Base-by-base conservation (phyloP, 306 rosid genomes). In the Pueraria montana region DNA sequence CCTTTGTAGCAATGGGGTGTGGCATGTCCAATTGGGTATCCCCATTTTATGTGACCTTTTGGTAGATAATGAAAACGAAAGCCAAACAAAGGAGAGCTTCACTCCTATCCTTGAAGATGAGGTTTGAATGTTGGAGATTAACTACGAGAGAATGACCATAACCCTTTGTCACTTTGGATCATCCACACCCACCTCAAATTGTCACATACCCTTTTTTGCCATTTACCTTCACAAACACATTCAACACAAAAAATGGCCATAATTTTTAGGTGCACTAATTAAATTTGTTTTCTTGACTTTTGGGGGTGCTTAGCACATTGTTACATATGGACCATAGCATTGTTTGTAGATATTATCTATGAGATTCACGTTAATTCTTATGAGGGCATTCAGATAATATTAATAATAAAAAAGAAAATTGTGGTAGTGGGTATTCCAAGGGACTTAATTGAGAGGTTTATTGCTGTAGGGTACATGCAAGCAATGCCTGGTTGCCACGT, bases 31-130 rank as follows among this genome's bases (percentile, higher is more conserved):
- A 82, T 64, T 64, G 80, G 74, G n/a, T 73, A 63, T 56, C n/a
- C 81, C 83, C 81, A 65, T 82, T 77, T 77, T 52, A 77, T 72
- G 88, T 72, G 67, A 82, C 64, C 1, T 52, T 34, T 1, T 34
- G 64, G 73, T 46, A 74, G 94, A 92, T 90, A 89, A 91, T 42
- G 99, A 95, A 88, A 92, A 77, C 34, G 98, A 96, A 84, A 88
- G 91, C 82, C 59, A 64, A 80, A 7, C 85, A 45, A 88, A 92
- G 40, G 86, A 91, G 88, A 90, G 90, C 96, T 92, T 92, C 94
- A 87, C 80, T 88, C 93, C 93, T 88, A 80, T 84, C 87, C 78
- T 91, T 84, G 56, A 21, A 72, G 99, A 94, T 92, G 78, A 93
- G 97, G 92, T 82, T 91, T 92, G 90, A 77, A 86, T 77, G 97